phyloP scores from a whole-genome alignment of 2,329 filamentous ascomycete genomes.

The Arthroderma sp. region DNA sequence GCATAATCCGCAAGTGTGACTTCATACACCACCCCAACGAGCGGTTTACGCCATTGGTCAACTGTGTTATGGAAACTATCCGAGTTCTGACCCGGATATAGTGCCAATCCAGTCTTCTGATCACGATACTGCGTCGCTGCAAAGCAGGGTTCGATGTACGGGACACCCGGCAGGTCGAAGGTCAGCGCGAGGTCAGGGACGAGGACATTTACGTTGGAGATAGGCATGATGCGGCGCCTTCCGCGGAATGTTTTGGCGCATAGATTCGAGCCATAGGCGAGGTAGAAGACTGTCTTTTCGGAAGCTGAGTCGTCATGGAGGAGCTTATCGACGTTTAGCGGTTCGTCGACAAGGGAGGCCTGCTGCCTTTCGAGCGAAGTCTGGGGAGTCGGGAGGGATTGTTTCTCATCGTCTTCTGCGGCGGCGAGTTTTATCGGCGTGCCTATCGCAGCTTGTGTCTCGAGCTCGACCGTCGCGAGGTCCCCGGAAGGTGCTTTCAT shows the following conservation, averaged over 20 bases:
- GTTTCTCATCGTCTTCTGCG: no score
- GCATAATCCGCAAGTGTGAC: slow-evolving; percentile 71
- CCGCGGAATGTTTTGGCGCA: slow-evolving; percentile 66
- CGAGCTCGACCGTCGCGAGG: not conserved
- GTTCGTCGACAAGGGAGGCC: slow-evolving; percentile 13
- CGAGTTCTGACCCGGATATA: not conserved
- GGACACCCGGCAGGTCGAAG: slow-evolving; percentile 74
- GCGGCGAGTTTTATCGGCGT: not conserved
- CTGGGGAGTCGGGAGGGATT: slow-evolving; percentile 7
- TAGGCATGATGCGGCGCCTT: slow-evolving; percentile 61
- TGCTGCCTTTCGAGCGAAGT: slow-evolving; percentile 13
- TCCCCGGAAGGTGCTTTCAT: no score
- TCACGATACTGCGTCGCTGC: slow-evolving; percentile 60
- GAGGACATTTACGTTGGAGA: slow-evolving; percentile 69
- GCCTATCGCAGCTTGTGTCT: slow-evolving; percentile 1
- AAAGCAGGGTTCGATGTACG: slow-evolving; percentile 85
- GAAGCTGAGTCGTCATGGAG: slow-evolving; percentile 13
- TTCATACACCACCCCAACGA: slow-evolving; percentile 92
- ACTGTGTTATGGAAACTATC: slow-evolving; percentile 4
- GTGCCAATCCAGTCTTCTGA: slow-evolving; percentile 2
- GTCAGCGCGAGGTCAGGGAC: slow-evolving; percentile 65
- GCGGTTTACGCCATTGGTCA: slow-evolving; percentile 59
- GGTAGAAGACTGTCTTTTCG: slow-evolving; percentile 52
- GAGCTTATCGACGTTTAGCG: slow-evolving; percentile 15
- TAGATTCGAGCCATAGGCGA: slow-evolving; percentile 89